Percentiles rank a stretch among this genome's conserved stretches.
Conservation (phyloP, 164 flowering plant species). For the Aristolochia californica region DNA sequence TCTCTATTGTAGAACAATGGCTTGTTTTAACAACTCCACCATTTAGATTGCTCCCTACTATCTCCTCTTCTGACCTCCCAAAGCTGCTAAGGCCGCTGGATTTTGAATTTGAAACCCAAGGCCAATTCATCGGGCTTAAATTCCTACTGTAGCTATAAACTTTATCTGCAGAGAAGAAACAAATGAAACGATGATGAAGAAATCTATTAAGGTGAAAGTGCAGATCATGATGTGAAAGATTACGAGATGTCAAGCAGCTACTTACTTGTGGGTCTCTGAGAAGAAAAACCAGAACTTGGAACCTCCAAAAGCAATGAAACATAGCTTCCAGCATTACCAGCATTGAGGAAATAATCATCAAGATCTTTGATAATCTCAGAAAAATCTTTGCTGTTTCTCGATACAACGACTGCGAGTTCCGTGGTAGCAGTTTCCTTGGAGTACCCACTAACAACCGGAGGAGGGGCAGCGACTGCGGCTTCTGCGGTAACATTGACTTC, state of each 20-base stretch:
- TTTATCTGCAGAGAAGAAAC: constrained; percentile 31
- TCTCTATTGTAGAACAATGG: constrained; percentile 83
- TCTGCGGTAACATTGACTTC: constrained; percentile 11
- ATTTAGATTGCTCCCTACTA: constrained; percentile 13
- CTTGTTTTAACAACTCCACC: constrained; percentile 22
- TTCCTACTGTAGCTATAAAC: constrained; percentile 49
- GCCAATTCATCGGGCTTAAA: constrained; percentile 54
- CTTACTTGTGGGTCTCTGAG: constrained; percentile 35
- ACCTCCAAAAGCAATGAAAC: constrained; percentile 63
- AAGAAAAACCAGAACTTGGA: constrained; percentile 31
- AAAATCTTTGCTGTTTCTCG: constrained; percentile 61
- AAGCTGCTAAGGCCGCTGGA: constrained; percentile 21
- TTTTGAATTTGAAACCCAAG: constrained; percentile 46
- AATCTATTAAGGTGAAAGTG: too few species aligned
- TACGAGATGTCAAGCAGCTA: too few species aligned
- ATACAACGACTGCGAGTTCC: constrained; percentile 76
- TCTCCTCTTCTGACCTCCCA: constrained; percentile 39
- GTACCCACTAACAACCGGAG: constrained; percentile 42
- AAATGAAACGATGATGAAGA: too few species aligned
- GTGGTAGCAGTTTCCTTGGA: constrained; percentile 37
- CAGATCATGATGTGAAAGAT: too few species aligned
- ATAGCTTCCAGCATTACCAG: constrained; percentile 59
- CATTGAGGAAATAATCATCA: constrained; percentile 80
- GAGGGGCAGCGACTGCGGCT: constrained; percentile 32
- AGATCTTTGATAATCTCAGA: constrained; percentile 74